Base-by-base conservation (phyloP, 805 yeast genomes). In the Wickerhamomyces xylosicus region DNA sequence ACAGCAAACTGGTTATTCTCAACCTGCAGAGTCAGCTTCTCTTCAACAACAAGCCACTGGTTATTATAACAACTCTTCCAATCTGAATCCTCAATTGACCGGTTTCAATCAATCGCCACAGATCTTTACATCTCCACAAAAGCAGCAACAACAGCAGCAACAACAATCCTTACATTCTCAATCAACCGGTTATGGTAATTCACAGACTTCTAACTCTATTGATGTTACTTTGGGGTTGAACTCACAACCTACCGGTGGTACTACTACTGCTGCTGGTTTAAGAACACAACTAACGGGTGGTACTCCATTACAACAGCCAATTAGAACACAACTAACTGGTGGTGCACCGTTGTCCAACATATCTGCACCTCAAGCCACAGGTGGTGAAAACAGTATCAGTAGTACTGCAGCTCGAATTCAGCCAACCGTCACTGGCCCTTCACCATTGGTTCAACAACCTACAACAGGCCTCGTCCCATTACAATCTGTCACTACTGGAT, bases 371-470 rank as follows among this genome's bases (percentile, higher is more conserved):
- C 41, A 39, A 27, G 20, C 44, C 15, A 40, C 45, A 11, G 45
- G 45, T 14, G 36, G 38, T 4, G 43, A 39, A 3, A 43, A 45
- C 1, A 35, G 44, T 17, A 43, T 41, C 29, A 21, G 41, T 6
- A 41, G 39, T 21, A 27, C 44, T 6, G 41, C 47, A 2, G 46
- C 89, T 4, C 82, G 86, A 4, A 65, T 72, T 9, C 62, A 73
- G 27, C 71, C 76, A 37, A 74, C 40, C 47, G 39, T 52, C 31
- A 29, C 50, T 10, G 45, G 42, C 17, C 31, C 19, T 19, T 21
- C 33, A 9, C 46, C 48, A 21, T 52, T 52, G 44, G 56, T 42
- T 17, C 52, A 61, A n/a, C 66, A 68, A 47, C 45, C 55, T 15
- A 62, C 73, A 22, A 21, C 6, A 6, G 66, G 64, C 1, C 6